Base-by-base conservation (phyloP, 495 filamentous ascomycete species). In the Viridothelium virens region DNA sequence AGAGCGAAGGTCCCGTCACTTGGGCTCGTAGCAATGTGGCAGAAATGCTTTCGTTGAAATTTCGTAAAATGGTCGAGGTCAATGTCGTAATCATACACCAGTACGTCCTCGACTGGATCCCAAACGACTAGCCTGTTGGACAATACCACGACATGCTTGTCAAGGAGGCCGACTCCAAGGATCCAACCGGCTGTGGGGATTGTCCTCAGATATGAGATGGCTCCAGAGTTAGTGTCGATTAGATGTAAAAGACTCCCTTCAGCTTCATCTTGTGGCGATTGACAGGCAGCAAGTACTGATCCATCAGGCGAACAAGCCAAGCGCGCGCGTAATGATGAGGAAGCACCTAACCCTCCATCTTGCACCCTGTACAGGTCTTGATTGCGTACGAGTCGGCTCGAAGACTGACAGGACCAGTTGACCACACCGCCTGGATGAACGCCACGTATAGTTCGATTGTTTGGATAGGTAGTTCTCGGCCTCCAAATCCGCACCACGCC, bases 291-390 rank as follows among this genome's bases (percentile, higher is more conserved):
- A 37, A 97, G 80, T 2, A 90, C 82, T 3, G 95, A 97, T 1
- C 91, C 92, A 75, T 98, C 94, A 64, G 88, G 83, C 1, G 93
- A 95, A 74, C 89, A 96, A 18, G 86, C 79, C 56, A 96, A 74
- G 56, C 80, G 77, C 31, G 82, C 86, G 56, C 76, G 81, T n/a
- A 73, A 67, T 34, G 67, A 18, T 31, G 75, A 66, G 7, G 68
- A 53, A 4, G 79, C 77, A 46, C 80, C 73, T 14, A 75, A 63
- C 61, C 78, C 74, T 34, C 77, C 75, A 31, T 77, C 75, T 2
- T 74, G 73, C 34, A 16, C 38, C 2, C 36, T 33, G 5, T 18
- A 34, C 31, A 7, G 53, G 18, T 7, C 36, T 59, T 59, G n/a
- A 0, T 11, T 10, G 6, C 5, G 7, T 36, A 47, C 59, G n/a